Conservation (phyloP, 2,329 filamentous ascomycete species). For the Coniochaeta ligniaria region DNA sequence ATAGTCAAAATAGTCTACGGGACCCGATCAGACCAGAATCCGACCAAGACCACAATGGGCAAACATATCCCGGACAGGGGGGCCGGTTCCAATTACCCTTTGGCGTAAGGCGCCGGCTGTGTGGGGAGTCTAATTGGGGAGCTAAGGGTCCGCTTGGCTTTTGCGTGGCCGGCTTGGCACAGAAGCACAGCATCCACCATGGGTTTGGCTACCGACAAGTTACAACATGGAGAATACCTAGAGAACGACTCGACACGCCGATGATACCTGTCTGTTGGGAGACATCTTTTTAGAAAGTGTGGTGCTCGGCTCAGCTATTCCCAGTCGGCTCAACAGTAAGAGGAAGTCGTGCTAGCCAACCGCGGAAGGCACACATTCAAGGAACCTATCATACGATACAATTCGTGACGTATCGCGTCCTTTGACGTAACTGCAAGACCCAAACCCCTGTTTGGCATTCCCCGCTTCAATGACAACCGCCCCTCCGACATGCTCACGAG, state of each 20-base stretch:
- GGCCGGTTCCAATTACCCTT: background rate
- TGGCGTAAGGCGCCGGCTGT: background rate
- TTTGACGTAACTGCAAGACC: background rate
- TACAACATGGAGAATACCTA: too few species aligned
- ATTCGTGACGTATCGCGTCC: background rate
- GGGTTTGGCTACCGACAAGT: too few species aligned
- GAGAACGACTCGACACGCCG: too few species aligned
- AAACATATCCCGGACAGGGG: background rate
- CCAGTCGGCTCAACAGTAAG: too few species aligned
- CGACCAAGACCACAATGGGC: too few species aligned
- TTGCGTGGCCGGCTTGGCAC: background rate
- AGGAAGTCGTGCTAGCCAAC: background rate
- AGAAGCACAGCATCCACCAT: too few species aligned
- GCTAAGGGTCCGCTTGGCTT: background rate
- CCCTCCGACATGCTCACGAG: constrained; percentile 1
- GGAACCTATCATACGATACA: background rate
- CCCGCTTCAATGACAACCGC: constrained; percentile 2
- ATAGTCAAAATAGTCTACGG: too few species aligned
- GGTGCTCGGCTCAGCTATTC: too few species aligned
- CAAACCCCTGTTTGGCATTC: background rate
- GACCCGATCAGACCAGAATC: too few species aligned
- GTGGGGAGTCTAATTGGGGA: background rate
- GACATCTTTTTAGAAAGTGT: too few species aligned
- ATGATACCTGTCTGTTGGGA: too few species aligned
- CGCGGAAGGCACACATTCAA: background rate